Evolutionary conservation across 2,329 filamentous ascomycete species (phyloP).

Genomic region (Lachnellula cervina): DNA sequence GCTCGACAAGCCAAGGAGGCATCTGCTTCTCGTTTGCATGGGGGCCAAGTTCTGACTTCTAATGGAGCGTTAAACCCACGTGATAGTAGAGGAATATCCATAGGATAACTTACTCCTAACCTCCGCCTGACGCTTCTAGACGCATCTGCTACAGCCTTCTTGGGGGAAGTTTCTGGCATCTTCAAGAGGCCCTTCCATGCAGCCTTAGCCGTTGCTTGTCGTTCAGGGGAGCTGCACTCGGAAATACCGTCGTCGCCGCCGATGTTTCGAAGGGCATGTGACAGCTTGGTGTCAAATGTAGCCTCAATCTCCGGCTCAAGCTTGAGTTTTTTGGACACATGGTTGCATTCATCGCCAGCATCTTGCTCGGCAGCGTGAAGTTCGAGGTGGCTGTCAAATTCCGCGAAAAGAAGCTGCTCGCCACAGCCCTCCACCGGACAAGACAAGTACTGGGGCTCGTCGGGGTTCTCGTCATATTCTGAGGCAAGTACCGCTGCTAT

Average conservation of each 20-base stretch:
- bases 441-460: conserved; percentile 41
- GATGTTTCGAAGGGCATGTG: conserved; percentile 23
- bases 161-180: conserved; percentile 24
- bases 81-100: conserved; percentile 4
- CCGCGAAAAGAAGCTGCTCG: conserved; percentile 47
- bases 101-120: conserved; percentile 31
- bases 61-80: conserved; percentile 15
- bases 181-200: conserved; percentile 31
- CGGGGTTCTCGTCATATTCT: conserved; percentile 28
- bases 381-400: conserved; percentile 55
- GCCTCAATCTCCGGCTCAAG: conserved; percentile 10
- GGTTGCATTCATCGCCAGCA: conserved; percentile 8
- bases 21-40: conserved; percentile 70
- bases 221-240: conserved; percentile 12
- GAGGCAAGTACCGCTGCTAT: conserved; percentile 14
- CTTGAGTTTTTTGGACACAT: conserved; percentile 13
- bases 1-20: conserved; percentile 61
- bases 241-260: conserved; percentile 11
- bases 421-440: conserved; percentile 55
- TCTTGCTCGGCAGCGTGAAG: conserved; percentile 40
- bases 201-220: conserved; percentile 22
- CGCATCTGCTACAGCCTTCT: neutral
- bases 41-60: conserved; percentile 60
- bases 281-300: conserved; percentile 24
- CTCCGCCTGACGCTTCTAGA: conserved; percentile 18